Percentiles rank a stretch among this genome's conserved stretches.
Evolutionary conservation across 2,329 filamentous ascomycete genomes (phyloP).

Genomic region (Colletotrichum spinosum): DNA sequence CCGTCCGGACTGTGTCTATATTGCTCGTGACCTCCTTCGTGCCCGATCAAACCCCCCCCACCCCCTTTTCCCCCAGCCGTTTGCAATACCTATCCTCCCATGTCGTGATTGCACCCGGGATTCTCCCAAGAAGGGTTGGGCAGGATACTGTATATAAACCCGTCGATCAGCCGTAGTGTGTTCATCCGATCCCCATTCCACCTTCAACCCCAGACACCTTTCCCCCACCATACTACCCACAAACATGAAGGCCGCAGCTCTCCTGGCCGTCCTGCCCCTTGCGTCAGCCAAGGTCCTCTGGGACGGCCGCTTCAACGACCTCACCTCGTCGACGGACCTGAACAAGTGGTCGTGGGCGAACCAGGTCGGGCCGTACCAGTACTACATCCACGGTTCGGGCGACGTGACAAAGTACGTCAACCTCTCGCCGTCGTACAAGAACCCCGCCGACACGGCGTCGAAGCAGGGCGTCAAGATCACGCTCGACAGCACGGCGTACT

Average conservation of each 20-base stretch:
- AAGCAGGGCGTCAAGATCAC: conserved; percentile 76
- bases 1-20: conserved; percentile 22
- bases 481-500: conserved; percentile 72
- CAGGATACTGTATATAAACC: conserved; percentile 1
- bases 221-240: background rate
- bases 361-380: conserved; percentile 78
- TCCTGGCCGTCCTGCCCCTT: conserved; percentile 23
- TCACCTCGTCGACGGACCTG: conserved; percentile 65
- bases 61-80: background rate
- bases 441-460: conserved; percentile 71
- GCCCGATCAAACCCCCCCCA: background rate
- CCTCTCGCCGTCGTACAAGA: conserved; percentile 70
- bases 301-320: conserved; percentile 75
- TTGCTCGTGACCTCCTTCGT: conserved; percentile 20
- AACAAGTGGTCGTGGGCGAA: conserved; percentile 74
- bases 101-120: conserved; percentile 19
- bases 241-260: conserved; percentile 23
- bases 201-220: background rate
- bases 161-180: too few species aligned
- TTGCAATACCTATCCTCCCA: conserved; percentile 6
- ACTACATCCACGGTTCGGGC: conserved; percentile 78
- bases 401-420: conserved; percentile 70
- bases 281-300: conserved; percentile 57
- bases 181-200: background rate
- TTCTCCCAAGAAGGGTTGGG: background rate